Evolutionary conservation across 2,329 filamentous ascomycete genomes (phyloP), one percentile per base, ranked within the genome.

Genomic region (Curvularia eragrostidis): DNA sequence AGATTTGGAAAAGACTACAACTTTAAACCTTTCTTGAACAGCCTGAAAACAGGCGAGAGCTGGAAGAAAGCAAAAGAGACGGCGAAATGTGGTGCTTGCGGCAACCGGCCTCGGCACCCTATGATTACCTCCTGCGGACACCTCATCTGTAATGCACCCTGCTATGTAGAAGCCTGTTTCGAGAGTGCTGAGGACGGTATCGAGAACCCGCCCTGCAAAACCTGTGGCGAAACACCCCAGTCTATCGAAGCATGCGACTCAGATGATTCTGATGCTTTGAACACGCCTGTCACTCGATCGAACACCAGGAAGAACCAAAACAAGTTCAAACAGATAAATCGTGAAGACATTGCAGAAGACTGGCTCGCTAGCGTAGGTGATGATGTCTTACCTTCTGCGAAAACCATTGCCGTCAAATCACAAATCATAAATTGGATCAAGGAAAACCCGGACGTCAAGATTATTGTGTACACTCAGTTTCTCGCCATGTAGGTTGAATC

Each of bases 401-500:
- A 83, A 63, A 82, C 80, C 0, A 64, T 78, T 8, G 80, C 80
- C 0, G 65, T 80, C 67, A 82, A 82, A 52, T 74, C 77, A 0
- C 79, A 81, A 54, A 71, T 82, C 12, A 56, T 81, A 28, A 78
- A 79, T 24, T 83, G 80, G 81, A 44, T 77, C 1, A 56, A 73
- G 1, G 76, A 83, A 12, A 79, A 82, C 3, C 76, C 77, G 0
- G 50, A 76, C 0, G 79, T 80, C 39, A 89, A 89, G 71, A 81
- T 87, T 44, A 84, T 84, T 56, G 73, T 89, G 44, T 89, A 87
- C 62, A 85, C 82, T 0, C 85, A 89, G 62, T 89, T 86, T 58
- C 70, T 84, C 2, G 74, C 79, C 2, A 82, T 87, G 64, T 74
- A 59, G 65, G 69, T 61, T 6, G 3, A 6, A 43, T 8, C 7